Evolutionary conservation across 1,139 yeast genomes (phyloP), one percentile per base, ranked within the genome.

Genomic region (Schizosaccharomyces versatilis): DNA sequence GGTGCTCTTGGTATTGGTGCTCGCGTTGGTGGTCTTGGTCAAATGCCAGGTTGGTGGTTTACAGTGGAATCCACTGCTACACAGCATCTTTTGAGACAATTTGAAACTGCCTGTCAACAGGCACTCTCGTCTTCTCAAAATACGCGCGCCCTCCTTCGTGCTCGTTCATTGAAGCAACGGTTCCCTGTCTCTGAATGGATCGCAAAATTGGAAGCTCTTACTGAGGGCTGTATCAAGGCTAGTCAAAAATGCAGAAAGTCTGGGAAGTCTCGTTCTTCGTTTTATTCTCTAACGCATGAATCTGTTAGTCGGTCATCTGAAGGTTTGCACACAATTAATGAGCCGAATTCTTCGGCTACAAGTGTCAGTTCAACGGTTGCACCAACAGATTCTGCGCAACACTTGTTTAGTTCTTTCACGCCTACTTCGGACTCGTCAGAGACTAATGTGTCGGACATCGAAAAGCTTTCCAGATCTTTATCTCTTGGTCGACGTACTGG

Each of bases 1-100:
- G 58, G 58, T 53, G 57, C 58, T 42, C 54, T 56, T 36, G 58
- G 58, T 41, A 55, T 56, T 49, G 58, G 58, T n/a, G 57, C 58
- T 40, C 56, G 57, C 14, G 58, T 56, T 14, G 58, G 58, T 14
- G 58, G 58, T 51, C 56, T 56, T 7, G 58, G 58, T 48, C 57
- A 54, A 38, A 56, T 56, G 58, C 58, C 58, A 10, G 58, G 58
- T 14, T 56, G 58, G 58, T 56, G 58, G 58, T 56, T 48, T 49
- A 54, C 57, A 39, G 57, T 56, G 24, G 58, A 56, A 36, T 56
- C 58, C 5, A 56, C 55, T 41, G 57, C 58, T 7, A 54, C 58
- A 3, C 51, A 44, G 2, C 58, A 56, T 53, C 51, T 56, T 24
- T 39, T 56, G 32, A 48, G 53, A n/a, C 58, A 56, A 40, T 56